phyloP scores from a whole-genome alignment of 305 asterid species.

The Lippia alba region DNA sequence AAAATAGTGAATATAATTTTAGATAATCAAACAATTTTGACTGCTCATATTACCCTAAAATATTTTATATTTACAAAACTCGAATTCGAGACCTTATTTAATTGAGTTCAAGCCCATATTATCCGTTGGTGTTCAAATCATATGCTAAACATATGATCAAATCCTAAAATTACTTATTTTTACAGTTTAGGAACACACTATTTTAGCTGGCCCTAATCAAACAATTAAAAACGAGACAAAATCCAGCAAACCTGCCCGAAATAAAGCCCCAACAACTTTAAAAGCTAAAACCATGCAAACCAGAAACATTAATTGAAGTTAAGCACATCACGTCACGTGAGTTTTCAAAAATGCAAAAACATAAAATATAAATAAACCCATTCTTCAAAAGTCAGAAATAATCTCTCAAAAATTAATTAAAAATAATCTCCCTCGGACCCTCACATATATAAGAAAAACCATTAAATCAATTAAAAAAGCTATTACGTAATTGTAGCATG shows the following conservation, averaged over 20 bases:
- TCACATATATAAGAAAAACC: too few relatives aligned
- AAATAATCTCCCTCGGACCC: not conserved
- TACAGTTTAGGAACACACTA: too few relatives aligned
- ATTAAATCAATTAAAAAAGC: not conserved
- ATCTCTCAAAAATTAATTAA: not conserved
- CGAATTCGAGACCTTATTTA: too few relatives aligned
- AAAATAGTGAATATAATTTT: too few relatives aligned
- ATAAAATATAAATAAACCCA: constrained; percentile 13
- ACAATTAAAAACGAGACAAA: constrained; percentile 18
- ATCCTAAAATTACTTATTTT: too few relatives aligned
- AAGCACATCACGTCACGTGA: not conserved
- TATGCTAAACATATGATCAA: too few relatives aligned
- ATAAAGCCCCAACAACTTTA: not conserved
- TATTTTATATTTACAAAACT: too few relatives aligned
- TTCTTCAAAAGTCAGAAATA: not conserved
- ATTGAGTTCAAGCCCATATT: too few relatives aligned
- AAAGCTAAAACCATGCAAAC: not conserved
- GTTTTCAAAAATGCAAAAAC: not conserved
- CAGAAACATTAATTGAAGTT: not conserved
- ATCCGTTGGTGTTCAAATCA: too few relatives aligned
- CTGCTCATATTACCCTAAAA: too few relatives aligned
- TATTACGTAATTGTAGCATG: not conserved
- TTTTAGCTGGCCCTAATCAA: not conserved
- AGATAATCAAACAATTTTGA: too few relatives aligned
- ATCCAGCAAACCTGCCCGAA: constrained; percentile 21